phyloP scores from a whole-genome alignment of 805 yeast genomes.

The Candida methanosorbosa region DNA sequence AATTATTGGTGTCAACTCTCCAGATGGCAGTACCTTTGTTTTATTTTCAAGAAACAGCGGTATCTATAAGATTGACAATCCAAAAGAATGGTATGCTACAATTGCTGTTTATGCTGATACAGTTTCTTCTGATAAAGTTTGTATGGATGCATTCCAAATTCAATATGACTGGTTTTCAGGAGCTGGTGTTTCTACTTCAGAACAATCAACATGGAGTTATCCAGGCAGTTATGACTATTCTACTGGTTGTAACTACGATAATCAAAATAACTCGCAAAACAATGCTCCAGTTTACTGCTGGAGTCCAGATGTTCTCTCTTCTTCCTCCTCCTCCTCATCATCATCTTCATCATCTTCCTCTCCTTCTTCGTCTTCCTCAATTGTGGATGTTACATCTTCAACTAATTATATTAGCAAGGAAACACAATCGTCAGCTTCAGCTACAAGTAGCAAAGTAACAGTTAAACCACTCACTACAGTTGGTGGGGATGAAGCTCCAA shows the following conservation, averaged over 20 bases:
- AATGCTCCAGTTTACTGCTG: conserved; percentile 16
- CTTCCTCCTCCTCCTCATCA: too few species aligned
- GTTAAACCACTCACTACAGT: too few species aligned
- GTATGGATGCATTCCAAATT: conserved; percentile 16
- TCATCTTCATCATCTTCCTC: too few species aligned
- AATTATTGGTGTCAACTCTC: conserved; percentile 15
- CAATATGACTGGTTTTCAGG: conserved; percentile 20
- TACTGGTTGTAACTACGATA: conserved; percentile 18
- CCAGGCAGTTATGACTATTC: conserved; percentile 12
- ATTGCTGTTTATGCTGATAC: conserved; percentile 15
- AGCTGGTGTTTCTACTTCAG: conserved; percentile 2
- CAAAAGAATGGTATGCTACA: conserved; percentile 14
- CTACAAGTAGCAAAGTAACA: too few species aligned
- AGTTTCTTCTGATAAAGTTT: conserved; percentile 4
- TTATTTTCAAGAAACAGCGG: conserved; percentile 12
- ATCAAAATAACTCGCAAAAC: conserved; percentile 18
- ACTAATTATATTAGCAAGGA: too few species aligned
- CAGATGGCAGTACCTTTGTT: conserved; percentile 11
- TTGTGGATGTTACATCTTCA: too few species aligned
- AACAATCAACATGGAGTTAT: conserved; percentile 2
- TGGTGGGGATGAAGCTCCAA: too few species aligned
- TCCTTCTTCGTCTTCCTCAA: neutral
- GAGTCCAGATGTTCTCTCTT: neutral
- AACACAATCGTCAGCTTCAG: too few species aligned
- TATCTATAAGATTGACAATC: conserved; percentile 10